phyloP scores from a whole-genome alignment of 345 rosid genomes.

The Firmiana major region DNA sequence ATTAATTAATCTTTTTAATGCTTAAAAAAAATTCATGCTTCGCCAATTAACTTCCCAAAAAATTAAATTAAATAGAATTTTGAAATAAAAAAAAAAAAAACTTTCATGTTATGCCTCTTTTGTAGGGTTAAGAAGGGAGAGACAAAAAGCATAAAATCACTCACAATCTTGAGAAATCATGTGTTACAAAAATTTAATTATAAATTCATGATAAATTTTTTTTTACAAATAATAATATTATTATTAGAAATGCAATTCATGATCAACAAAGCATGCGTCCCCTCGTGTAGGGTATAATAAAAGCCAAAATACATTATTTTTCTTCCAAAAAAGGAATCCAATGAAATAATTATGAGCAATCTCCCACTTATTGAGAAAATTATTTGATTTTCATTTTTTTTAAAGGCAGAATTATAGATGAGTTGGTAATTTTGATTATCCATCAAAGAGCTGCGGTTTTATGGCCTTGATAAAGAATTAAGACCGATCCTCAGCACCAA shows the following conservation, averaged over 20 bases:
- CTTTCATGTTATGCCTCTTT: too few relatives aligned
- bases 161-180: slow-evolving; percentile 2
- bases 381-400: too few relatives aligned
- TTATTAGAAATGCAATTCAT: not conserved
- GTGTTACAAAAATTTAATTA: not conserved
- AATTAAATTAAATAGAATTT: too few relatives aligned
- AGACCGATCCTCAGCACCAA: not conserved
- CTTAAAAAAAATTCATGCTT: not conserved
- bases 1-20: too few relatives aligned
- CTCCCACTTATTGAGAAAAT: not conserved
- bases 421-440: not conserved
- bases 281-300: slow-evolving; percentile 9
- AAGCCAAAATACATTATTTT: not conserved
- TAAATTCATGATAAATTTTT: not conserved
- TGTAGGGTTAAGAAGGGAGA: slow-evolving; percentile 3
- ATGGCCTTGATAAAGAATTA: not conserved
- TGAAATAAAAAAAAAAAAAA: too few relatives aligned
- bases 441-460: not conserved
- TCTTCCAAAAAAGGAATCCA: not conserved
- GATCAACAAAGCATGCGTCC: not conserved
- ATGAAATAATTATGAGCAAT: slow-evolving; percentile 6
- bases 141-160: slow-evolving; percentile 8
- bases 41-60: not conserved
- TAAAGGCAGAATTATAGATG: too few relatives aligned
- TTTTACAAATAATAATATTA: not conserved